Base-by-base conservation (phyloP, 345 rosid genomes). In the Acer saccharum region DNA sequence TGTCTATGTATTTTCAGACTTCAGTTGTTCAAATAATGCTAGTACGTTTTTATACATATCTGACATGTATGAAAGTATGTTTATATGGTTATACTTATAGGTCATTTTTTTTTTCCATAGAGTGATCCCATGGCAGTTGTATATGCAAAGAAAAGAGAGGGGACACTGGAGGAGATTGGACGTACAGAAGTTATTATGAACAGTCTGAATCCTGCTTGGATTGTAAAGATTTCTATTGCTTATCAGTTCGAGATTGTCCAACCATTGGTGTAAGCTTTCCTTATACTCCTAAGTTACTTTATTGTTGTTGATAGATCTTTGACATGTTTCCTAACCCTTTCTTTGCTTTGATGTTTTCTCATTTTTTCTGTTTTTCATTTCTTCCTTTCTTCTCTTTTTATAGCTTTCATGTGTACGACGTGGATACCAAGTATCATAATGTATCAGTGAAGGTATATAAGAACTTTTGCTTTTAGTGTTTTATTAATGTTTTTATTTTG, bases 101-200 rank as follows among this genome's bases (percentile, higher is more conserved):
- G 39, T 32, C 65, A 2, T 29, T 25, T 74, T 76, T 25, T 76
- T 72, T 68, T 83, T 29, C 76, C 83, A 79, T 75, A 93, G 98
- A 95, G 98, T 82, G 98, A 95, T 77, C 97, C 98, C 0, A 87
- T 93, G 94, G 86, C 84, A 71, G 89, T 91, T 86, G 80, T 87
- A 43, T 93, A 89, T 72, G 41, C 81, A 63, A 91, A 79, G 83
- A 93, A 87, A 82, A 73, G 23, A 41, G 90, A 93, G 78, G 97
- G 97, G 71, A 73, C 25, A 21, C 86, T 95, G 39, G 90, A 90
- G 81, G 98, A 95, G 86, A 84, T 95, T 82, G 97, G 97, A 61
- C 93, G 92, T 16, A 91, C 98, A 21, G 98, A 95, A 86, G 98
- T 93, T 67, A 82, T 93, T 65, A 71, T 88, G 58, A 95, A 95